These are phyloP conservation scores for Sarocladium brachiariae DNA, from an alignment of 2,329 filamentous ascomycete genomes.

Conservation along the genomic window DNA sequence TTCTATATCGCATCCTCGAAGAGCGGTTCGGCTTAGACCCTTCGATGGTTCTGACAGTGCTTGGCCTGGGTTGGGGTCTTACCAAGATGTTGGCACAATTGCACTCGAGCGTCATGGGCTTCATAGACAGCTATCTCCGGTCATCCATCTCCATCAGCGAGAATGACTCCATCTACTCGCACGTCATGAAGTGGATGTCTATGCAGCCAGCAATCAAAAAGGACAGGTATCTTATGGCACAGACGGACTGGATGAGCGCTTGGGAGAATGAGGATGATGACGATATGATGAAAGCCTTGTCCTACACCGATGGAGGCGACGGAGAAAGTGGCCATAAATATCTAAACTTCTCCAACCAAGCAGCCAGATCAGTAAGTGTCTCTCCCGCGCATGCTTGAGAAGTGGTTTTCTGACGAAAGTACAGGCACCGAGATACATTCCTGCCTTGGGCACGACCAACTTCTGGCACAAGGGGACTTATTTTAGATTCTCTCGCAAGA, in stretches of 20 bases:
- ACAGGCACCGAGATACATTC: slow-evolving; percentile 44
- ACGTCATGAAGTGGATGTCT: slow-evolving; percentile 53
- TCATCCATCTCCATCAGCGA: slow-evolving; percentile 46
- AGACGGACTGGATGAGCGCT: slow-evolving; percentile 46
- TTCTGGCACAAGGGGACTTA: slow-evolving; percentile 50
- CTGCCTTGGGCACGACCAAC: slow-evolving; percentile 43
- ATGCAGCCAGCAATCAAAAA: slow-evolving; percentile 43
- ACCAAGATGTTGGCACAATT: slow-evolving; percentile 29
- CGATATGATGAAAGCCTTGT: slow-evolving; percentile 28
- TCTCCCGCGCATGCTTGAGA: not conserved
- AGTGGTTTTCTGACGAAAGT: not conserved
- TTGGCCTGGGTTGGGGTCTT: slow-evolving; percentile 41
- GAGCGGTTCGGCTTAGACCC: slow-evolving; percentile 41
- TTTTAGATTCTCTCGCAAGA: slow-evolving; percentile 40
- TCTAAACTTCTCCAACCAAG: slow-evolving; percentile 54
- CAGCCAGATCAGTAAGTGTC: slow-evolving; percentile 38
- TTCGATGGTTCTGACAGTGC: slow-evolving; percentile 35
- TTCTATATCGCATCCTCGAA: slow-evolving; percentile 39
- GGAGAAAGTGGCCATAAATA: slow-evolving; percentile 32
- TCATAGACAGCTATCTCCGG: slow-evolving; percentile 41
- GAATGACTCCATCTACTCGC: slow-evolving; percentile 50
- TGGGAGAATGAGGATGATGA: slow-evolving; percentile 51
- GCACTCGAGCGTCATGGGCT: slow-evolving; percentile 24
- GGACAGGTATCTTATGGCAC: slow-evolving; percentile 46
- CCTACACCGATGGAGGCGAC: slow-evolving; percentile 31